Evolutionary conservation across 257 asterid genomes (phyloP).

Genomic region (Scutellaria minor): DNA sequence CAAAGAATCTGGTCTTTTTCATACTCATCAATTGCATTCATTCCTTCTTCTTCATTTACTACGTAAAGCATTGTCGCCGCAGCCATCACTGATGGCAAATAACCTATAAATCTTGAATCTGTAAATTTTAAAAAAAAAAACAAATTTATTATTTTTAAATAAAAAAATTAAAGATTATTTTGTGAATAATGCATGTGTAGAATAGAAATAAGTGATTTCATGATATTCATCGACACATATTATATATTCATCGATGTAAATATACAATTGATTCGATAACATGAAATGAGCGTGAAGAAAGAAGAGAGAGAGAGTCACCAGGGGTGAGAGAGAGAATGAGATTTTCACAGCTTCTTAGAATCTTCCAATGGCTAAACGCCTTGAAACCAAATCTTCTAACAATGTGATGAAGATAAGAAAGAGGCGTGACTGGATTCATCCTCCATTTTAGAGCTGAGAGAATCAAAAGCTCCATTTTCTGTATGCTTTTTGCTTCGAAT

Average conservation of each 20-base stretch:
- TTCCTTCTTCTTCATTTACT: slow-evolving; percentile 54
- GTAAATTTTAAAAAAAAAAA: slow-evolving; percentile 4
- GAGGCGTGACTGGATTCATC: slow-evolving; percentile 82
- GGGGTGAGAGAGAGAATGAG: slow-evolving; percentile 55
- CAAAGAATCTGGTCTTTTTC: slow-evolving; percentile 55
- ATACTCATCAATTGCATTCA: slow-evolving; percentile 49
- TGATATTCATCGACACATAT: no score
- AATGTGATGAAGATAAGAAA: slow-evolving; percentile 69
- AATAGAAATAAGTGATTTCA: no score
- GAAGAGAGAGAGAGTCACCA: slow-evolving; percentile 42
- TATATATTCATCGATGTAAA: no score
- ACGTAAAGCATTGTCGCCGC: slow-evolving; percentile 72
- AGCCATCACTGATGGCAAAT: slow-evolving; percentile 70
- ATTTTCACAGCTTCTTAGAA: slow-evolving; percentile 55
- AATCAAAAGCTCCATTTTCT: slow-evolving; percentile 77
- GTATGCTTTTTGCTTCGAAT: slow-evolving; percentile 75
- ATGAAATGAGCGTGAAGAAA: no score
- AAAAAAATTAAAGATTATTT: no score
- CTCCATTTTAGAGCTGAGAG: slow-evolving; percentile 70
- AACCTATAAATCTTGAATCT: slow-evolving; percentile 67
- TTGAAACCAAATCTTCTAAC: slow-evolving; percentile 58
- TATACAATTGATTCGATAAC: no score
- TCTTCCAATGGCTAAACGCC: slow-evolving; percentile 53
- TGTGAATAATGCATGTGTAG: no score
- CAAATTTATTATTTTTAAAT: neutral